These are phyloP conservation scores for Aphanocladium album DNA, from an alignment of 2,329 filamentous ascomycete genomes.

Conservation along the genomic window DNA sequence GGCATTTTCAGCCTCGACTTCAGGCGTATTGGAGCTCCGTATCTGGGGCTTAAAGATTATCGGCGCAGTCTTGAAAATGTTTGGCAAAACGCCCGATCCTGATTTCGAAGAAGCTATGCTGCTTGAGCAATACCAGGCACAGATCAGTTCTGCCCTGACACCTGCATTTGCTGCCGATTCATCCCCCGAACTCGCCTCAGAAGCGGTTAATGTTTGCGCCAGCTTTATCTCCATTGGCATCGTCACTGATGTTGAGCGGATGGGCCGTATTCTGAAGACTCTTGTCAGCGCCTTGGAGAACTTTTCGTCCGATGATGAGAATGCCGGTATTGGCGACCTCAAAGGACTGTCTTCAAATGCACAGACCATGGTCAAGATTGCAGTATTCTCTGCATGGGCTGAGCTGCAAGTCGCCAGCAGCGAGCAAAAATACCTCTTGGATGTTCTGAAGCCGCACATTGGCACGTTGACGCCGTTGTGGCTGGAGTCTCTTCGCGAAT, in stretches of 20 bases:
- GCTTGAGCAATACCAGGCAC: constrained; percentile 95
- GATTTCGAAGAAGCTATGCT: constrained; percentile 97
- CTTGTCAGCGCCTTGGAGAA: constrained; percentile 87
- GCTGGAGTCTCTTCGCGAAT: constrained; percentile 89
- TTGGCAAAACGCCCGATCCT: constrained; percentile 90
- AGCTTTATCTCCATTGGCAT: constrained; percentile 96
- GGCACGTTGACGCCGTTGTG: constrained; percentile 86
- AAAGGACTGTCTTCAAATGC: constrained; percentile 92
- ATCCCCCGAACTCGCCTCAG: constrained; percentile 89
- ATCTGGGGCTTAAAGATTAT: constrained; percentile 93
- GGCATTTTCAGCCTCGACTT: constrained; percentile 95
- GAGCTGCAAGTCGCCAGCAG: constrained; percentile 92
- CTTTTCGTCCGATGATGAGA: constrained; percentile 76
- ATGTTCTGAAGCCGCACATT: constrained; percentile 87
- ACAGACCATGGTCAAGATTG: constrained; percentile 97
- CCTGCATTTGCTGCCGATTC: constrained; percentile 95
- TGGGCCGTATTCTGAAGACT: constrained; percentile 95
- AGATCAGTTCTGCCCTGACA: constrained; percentile 93
- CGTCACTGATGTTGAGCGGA: constrained; percentile 94
- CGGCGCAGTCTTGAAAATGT: constrained; percentile 89
- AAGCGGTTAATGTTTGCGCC: constrained; percentile 96
- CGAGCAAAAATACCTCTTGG: constrained; percentile 82
- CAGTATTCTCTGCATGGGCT: constrained; percentile 95
- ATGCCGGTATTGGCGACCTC: constrained; percentile 85
- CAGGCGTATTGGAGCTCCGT: constrained; percentile 81